Base-by-base conservation (phyloP, 495 filamentous ascomycete genomes). In the Thermochaetoides thermophila region DNA sequence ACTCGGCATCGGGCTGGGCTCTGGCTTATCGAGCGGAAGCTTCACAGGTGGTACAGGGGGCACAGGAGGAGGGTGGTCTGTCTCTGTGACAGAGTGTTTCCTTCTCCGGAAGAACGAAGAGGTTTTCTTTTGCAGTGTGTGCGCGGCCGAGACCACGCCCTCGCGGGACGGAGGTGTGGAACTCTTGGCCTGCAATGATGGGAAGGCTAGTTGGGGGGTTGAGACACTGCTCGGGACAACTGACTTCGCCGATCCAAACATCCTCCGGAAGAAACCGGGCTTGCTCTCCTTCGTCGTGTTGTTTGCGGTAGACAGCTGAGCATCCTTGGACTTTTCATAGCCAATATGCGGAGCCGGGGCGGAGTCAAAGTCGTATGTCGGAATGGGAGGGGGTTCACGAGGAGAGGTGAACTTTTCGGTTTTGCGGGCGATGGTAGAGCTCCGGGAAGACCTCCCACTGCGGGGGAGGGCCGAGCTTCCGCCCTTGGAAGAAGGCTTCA, bases 41-140 rank as follows among this genome's bases (percentile, higher is more conserved):
- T 52, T 54, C 32, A 49, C 50, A 9, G 47, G 38, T 5, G 50
- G 53, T 12, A 49, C 28, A 9, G 30, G 24, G 7, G 46, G 50
- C 15, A 48, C 50, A 38, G 50, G 57, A n/a, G 60, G 45, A 7
- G 67, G 63, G 6, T 57, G 59, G 24, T 59, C 58, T 10, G 49
- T 22, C 29, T 65, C 49, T 71, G 78, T 34, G 59, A 74, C 34
- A 3, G 85, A 93, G 58, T 81, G 84, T 68, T 97, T 97, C 42
- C 89, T 71, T 42, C 87, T 68, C 44, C 89, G 69, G 57, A 97
- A 95, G 63, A 97, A 95, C 0, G 75, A 77, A 1, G 86, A 92
- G 3, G 78, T 70, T 53, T 93, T 96, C 60, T 97, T 94, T 35
- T 76, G 79, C 34, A 95, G 40, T 5, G 67, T 59, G 35, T 59